Base-by-base conservation (phyloP, 345 rosid genomes). In the Barbarea vulgaris region DNA sequence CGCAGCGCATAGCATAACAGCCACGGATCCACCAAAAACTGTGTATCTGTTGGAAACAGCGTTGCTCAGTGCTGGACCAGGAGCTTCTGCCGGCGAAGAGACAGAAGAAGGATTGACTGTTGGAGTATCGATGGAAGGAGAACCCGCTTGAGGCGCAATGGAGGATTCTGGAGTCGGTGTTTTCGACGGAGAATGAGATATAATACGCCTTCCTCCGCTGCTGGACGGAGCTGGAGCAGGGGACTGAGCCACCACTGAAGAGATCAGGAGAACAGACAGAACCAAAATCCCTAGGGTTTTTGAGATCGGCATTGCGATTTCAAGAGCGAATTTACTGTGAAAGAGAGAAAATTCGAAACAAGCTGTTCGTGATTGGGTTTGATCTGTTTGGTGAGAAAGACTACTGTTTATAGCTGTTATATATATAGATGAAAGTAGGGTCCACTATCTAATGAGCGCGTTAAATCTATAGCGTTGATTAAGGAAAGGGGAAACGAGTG, bases 171-270 rank as follows among this genome's bases (percentile, higher is more conserved):
- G 69, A n/a, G 69, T 24, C 30, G 61, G 75, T 15, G 67, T 31
- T 31, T 24, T 72, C 0, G 75, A 56, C 7, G 67, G 46, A 17
- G 75, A 41, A 41, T 57, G 76, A 48, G 76, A 53, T 31, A 75
- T 39, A 21, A 53, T 14, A 2, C 68, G 58, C 13, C 66, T 75
- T 67, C 73, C 72, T 48, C 67, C 60, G 34, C 61, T 27, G 61
- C 12, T 48, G 31, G 14, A 27, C 2, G 74, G 79, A 51, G 74
- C 73, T 50, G 68, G 68, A 48, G 69, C 67, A 18, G 79, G 79
- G 17, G 79, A 68, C 19, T 75, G 68, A 24, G 74, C 79, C 53
- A 27, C 31, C 6, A 28, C 24, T 7, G 79, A 67, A 34, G 73
- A 59, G 42, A 68, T 14, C 9, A 75, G 10, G 8, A 75, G 62